Base-by-base conservation (phyloP, 352 stramenopile species). In the Globisporangium heterothallicum region DNA sequence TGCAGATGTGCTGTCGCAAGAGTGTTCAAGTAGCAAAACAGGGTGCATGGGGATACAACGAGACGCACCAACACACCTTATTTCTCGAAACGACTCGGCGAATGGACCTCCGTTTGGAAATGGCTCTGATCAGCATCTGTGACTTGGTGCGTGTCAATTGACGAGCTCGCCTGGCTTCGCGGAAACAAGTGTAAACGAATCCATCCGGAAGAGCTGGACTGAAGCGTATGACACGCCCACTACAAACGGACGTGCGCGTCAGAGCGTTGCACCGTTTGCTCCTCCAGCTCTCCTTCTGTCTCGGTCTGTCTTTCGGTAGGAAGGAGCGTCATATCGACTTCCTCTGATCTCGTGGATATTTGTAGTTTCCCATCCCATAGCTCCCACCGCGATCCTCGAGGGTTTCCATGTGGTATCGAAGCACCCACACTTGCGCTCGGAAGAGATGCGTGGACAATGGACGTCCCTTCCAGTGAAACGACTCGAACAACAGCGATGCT, bases 111-210 rank as follows among this genome's bases (percentile, higher is more conserved):
- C 0, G 24, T 50, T 50, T 29, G 27, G 27, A 4, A 21, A 13
- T 27, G 2, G 30, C 2, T 8, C 2, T 8, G 30, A 8, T 8
- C 30, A 25, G 9, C 14, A 12, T 22, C 1, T 27, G 24, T 40
- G 12, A 32, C 45, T 40, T 29, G 12, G 27, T 27, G 46, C 14
- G 46, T 25, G 46, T 53, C 46, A 53, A 32, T 26, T 14, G 7
- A 21, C 9, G 29, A 52, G 45, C 44, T 50, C 45, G 42, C 45
- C 21, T 38, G n/a, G n/a, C n/a, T n/a, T n/a, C n/a, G n/a, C n/a
- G n/a, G n/a, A n/a, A n/a, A n/a, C n/a, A n/a, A n/a, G n/a, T n/a
- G 45, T 30, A 9, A 52, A 52, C 45, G 45, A 52, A 52, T 36
- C 30, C 30, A 8, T 34, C 29, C 30, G n/a, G 36, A 49, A 38